Evolutionary conservation across 2,329 filamentous ascomycete species (phyloP).

Genomic region (Hirsutella rhossiliensis): DNA sequence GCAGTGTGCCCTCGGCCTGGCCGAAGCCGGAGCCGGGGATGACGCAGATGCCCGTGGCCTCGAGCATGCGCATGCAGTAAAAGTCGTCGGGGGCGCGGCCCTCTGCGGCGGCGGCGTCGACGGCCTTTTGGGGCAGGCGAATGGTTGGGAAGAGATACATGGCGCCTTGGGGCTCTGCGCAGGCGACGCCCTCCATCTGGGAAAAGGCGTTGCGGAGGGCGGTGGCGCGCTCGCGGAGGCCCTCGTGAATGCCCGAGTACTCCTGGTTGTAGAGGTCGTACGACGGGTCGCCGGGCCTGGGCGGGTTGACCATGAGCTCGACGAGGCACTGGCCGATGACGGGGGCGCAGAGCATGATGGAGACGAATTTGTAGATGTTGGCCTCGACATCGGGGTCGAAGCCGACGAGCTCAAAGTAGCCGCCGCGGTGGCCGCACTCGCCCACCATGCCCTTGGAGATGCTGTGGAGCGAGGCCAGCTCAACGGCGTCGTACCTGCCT

Average conservation of each 20-base stretch:
- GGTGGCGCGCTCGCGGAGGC: constrained; percentile 65
- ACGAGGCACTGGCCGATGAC: constrained; percentile 94
- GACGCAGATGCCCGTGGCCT: constrained; percentile 89
- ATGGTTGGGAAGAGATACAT: constrained; percentile 99
- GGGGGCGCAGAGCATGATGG: constrained; percentile 90
- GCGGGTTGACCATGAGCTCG: constrained; percentile 96
- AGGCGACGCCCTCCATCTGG: constrained; percentile 92
- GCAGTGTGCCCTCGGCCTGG: constrained; percentile 79
- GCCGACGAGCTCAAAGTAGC: constrained; percentile 91
- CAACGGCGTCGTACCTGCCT: constrained; percentile 70
- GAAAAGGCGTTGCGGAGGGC: constrained; percentile 85
- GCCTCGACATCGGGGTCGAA: constrained; percentile 78
- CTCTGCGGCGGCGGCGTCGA: constrained; percentile 62
- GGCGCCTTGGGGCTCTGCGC: constrained; percentile 77
- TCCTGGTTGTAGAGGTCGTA: constrained; percentile 75
- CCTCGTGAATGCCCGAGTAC: constrained; percentile 70
- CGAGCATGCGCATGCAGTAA: constrained; percentile 82
- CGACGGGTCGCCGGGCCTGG: constrained; percentile 69
- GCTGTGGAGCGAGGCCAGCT: constrained; percentile 86
- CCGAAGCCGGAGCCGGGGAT: constrained; percentile 90
- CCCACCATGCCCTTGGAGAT: constrained; percentile 98
- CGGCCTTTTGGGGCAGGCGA: constrained; percentile 61
- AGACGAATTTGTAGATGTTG: constrained; percentile 98
- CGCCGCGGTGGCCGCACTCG: constrained; percentile 94
- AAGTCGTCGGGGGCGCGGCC: constrained; percentile 77